A percentile compares a stretch with the other conserved stretches of the same genome.
phyloP scores from a whole-genome alignment of 2,329 filamentous ascomycete genomes.

The Cladophialophora yegresii region DNA sequence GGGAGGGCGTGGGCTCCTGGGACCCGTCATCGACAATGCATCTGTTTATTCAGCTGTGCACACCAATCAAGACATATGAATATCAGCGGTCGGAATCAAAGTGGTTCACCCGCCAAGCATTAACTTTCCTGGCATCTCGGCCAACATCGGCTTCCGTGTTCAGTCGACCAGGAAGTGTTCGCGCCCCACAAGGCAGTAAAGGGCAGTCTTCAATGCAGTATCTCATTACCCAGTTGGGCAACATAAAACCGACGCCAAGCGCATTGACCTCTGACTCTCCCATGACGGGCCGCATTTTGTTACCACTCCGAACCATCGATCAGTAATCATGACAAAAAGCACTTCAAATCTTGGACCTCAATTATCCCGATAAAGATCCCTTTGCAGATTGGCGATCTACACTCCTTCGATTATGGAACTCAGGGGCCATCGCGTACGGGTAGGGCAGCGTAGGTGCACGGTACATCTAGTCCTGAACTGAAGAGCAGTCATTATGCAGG shows the following conservation, averaged over 20 bases:
- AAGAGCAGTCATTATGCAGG: neutral
- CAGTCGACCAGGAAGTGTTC: neutral
- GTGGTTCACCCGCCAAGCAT: neutral
- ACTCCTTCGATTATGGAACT: neutral
- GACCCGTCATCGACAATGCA: conserved; percentile 8
- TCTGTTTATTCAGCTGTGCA: conserved; percentile 13
- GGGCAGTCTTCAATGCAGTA: neutral
- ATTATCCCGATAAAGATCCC: neutral
- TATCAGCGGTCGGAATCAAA: neutral
- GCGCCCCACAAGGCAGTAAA: neutral
- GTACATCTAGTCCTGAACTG: neutral
- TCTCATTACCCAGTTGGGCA: neutral
- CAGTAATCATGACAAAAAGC: conserved; percentile 8
- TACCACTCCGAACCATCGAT: neutral
- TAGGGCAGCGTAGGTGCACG: neutral
- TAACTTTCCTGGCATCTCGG: neutral
- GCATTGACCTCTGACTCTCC: neutral
- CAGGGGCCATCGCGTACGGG: neutral
- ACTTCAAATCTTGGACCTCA: neutral
- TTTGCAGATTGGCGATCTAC: neutral
- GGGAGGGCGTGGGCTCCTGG: conserved; percentile 8
- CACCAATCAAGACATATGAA: neutral
- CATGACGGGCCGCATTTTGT: neutral
- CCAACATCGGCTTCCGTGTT: neutral
- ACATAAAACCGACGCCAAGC: neutral